Evolutionary conservation across 805 yeast species (phyloP).

Genomic region (Wickerhamomyces alni): DNA sequence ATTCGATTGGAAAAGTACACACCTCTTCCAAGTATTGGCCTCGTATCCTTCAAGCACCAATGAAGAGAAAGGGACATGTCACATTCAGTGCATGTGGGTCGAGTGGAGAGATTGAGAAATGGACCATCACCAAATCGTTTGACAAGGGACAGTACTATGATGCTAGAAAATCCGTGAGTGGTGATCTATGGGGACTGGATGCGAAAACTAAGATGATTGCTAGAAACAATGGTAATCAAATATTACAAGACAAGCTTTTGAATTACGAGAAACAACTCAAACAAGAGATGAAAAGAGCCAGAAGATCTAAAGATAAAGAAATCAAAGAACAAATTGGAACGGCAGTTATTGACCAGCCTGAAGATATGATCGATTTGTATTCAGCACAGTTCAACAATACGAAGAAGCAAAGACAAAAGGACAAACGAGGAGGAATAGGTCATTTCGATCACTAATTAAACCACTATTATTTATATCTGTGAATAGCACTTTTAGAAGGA

Average conservation of each 20-base stretch:
- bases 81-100: constrained; percentile 73
- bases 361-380: constrained; percentile 20
- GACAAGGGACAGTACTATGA: constrained; percentile 78
- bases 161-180: constrained; percentile 78
- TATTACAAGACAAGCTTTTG: constrained; percentile 25
- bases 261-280: constrained; percentile 27
- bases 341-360: constrained; percentile 11
- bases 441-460: not conserved
- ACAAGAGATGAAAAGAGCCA: constrained; percentile 11
- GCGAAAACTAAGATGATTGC: constrained; percentile 45
- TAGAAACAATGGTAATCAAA: constrained; percentile 27
- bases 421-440: constrained; percentile 13
- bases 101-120: constrained; percentile 73
- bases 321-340: constrained; percentile 8
- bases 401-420: constrained; percentile 21
- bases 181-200: constrained; percentile 82
- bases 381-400: constrained; percentile 20
- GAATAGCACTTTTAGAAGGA: no score
- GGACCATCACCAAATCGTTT: constrained; percentile 79
- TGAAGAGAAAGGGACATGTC: constrained; percentile 79
- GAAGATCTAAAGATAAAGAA: constrained; percentile 13
- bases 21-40: constrained; percentile 49
- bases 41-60: constrained; percentile 64
- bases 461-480: no score
- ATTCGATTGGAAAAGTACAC: constrained; percentile 22